phyloP scores from a whole-genome alignment of 75 land plant genomes.

The Chamaecyparis obtusa region DNA sequence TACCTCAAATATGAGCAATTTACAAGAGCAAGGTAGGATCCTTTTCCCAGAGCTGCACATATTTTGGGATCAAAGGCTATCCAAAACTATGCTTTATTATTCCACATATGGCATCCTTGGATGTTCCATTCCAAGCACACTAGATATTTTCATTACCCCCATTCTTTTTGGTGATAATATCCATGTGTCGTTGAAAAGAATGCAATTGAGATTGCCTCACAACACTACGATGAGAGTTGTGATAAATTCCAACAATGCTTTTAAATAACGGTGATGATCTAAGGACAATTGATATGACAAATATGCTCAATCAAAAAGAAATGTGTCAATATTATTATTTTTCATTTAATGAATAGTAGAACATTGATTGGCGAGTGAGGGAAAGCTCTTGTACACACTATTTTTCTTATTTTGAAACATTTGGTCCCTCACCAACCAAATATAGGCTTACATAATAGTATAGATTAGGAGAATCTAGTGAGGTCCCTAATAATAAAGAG shows the following conservation, averaged over 20 bases:
- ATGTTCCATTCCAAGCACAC: conserved; percentile 20
- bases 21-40: conserved; percentile 16
- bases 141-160: conserved; percentile 10
- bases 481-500: no score
- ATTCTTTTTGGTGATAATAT: not conserved
- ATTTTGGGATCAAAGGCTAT: not conserved
- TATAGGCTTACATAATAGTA: no score
- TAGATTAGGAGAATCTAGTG: no score
- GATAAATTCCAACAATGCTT: conserved; percentile 18
- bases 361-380: no score
- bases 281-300: no score
- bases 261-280: no score
- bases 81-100: conserved; percentile 16
- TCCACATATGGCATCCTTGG: not conserved
- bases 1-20: conserved; percentile 13
- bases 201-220: conserved; percentile 8
- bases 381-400: no score
- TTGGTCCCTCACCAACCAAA: no score
- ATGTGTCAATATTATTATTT: no score
- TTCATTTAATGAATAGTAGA: no score
- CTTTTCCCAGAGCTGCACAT: conserved; percentile 12
- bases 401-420: no score
- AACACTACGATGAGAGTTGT: not conserved
- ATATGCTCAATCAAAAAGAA: no score
- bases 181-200: not conserved